Percentiles rank a stretch among this genome's conserved stretches.
phyloP scores from a whole-genome alignment of 805 yeast genomes.

The Yamadazyma kitorensis region DNA sequence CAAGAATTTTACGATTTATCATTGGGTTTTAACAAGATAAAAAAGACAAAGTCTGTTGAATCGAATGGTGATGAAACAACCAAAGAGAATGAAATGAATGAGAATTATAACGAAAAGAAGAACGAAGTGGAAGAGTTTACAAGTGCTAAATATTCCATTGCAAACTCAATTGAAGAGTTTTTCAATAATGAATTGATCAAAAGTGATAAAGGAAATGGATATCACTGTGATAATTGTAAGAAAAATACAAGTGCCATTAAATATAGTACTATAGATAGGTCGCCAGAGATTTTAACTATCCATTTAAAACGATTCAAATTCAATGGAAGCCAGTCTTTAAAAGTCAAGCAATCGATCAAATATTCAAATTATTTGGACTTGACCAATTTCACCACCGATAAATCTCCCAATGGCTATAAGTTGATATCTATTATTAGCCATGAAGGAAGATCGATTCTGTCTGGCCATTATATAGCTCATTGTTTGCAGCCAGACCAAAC shows the following conservation, averaged over 20 bases:
- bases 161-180: conserved; percentile 73
- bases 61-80: too few species aligned
- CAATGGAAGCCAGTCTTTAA: conserved; percentile 70
- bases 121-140: too few species aligned
- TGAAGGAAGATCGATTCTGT: conserved; percentile 87
- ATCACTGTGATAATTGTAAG: conserved; percentile 85
- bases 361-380: conserved; percentile 79
- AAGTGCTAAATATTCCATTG: conserved; percentile 62
- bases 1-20: conserved; percentile 95
- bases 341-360: conserved; percentile 81
- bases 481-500: conserved; percentile 88
- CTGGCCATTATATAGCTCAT: conserved; percentile 91
- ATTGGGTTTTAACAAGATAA: conserved; percentile 60
- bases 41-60: too few species aligned
- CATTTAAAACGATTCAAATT: conserved; percentile 92
- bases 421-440: conserved; percentile 85
- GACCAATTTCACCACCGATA: conserved; percentile 46
- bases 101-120: neutral
- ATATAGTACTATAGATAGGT: conserved; percentile 65
- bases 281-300: conserved; percentile 85
- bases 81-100: too few species aligned
- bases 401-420: conserved; percentile 53
- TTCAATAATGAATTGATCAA: conserved; percentile 79
- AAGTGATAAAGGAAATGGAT: conserved; percentile 73
- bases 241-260: conserved; percentile 75